phyloP scores from a whole-genome alignment of 306 rosid species.

The Quillaja saponaria region DNA sequence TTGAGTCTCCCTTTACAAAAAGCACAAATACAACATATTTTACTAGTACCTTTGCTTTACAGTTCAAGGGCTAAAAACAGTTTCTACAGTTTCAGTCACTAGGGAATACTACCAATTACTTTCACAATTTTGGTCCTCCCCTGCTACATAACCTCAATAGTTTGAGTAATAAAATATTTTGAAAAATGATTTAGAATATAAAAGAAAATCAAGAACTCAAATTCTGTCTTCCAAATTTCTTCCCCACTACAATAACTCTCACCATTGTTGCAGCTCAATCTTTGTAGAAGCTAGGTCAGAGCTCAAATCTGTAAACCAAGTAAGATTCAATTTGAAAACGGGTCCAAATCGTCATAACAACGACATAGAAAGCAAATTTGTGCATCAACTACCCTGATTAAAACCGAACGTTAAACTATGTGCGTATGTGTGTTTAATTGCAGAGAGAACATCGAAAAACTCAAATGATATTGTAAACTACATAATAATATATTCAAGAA shows the following conservation, averaged over 20 bases:
- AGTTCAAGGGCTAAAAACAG: slow-evolving; percentile 27
- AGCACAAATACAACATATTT: slow-evolving; percentile 28
- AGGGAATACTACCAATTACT: slow-evolving; percentile 29
- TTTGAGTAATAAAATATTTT: slow-evolving; percentile 18
- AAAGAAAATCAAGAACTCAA: slow-evolving; percentile 20
- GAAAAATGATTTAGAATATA: slow-evolving; percentile 19
- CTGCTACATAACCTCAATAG: slow-evolving; percentile 30
- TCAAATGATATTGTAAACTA: not conserved
- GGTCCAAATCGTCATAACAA: slow-evolving; percentile 25
- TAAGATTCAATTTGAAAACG: slow-evolving; percentile 13
- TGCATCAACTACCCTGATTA: slow-evolving; percentile 7
- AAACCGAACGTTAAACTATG: not conserved
- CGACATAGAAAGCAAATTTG: slow-evolving; percentile 15
- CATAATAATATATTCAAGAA: not conserved
- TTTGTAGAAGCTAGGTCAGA: slow-evolving; percentile 25
- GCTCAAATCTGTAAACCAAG: slow-evolving; percentile 54
- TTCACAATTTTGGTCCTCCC: slow-evolving; percentile 29
- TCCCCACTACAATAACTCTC: slow-evolving; percentile 29
- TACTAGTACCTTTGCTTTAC: slow-evolving; percentile 30
- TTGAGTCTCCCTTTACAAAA: slow-evolving; percentile 35
- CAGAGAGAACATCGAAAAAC: slow-evolving; percentile 7
- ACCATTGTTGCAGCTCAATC: slow-evolving; percentile 26
- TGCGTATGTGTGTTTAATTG: not conserved
- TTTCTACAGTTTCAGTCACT: slow-evolving; percentile 21
- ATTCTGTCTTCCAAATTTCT: slow-evolving; percentile 29